These are phyloP conservation scores for Sutorius eximius DNA, from an alignment of 1,284 basidiomycete species.

Conservation along the genomic window DNA sequence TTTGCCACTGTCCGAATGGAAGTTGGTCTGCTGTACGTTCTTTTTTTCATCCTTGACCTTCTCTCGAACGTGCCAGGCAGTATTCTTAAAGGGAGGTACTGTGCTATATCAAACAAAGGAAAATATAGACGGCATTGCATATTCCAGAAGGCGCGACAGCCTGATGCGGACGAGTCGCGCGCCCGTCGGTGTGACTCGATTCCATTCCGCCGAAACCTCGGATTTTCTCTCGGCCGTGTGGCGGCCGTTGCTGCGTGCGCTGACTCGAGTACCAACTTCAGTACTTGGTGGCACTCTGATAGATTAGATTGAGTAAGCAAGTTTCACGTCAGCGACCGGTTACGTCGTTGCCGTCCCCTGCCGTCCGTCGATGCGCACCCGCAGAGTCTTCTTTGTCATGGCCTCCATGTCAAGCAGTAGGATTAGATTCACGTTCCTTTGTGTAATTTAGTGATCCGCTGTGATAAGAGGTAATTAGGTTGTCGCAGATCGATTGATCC, in stretches of 20 bases:
- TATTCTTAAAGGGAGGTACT: too few species aligned
- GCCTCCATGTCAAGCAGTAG: neutral
- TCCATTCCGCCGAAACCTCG: neutral
- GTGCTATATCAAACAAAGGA: too few species aligned
- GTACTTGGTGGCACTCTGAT: too few species aligned
- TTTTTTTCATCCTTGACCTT: too few species aligned
- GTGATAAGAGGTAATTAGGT: neutral
- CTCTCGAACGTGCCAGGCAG: neutral
- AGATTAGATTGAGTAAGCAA: neutral
- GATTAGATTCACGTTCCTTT: neutral
- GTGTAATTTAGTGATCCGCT: too few species aligned
- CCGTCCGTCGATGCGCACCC: neutral
- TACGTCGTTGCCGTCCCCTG: neutral
- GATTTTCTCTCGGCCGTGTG: neutral
- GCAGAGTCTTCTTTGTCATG: neutral
- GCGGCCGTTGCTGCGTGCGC: too few species aligned
- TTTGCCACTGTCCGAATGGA: neutral
- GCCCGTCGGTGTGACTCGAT: neutral
- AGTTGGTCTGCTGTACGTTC: neutral
- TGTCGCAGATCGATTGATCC: neutral
- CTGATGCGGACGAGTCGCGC: too few species aligned
- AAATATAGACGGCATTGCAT: neutral
- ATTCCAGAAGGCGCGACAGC: neutral
- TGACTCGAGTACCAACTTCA: too few species aligned
- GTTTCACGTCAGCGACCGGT: neutral